A percentile compares a stretch with the other conserved stretches of the same genome.
These are phyloP conservation scores for Chenopodium suecicum DNA, from an alignment of 148 eudicot species.

Conservation along the genomic window DNA sequence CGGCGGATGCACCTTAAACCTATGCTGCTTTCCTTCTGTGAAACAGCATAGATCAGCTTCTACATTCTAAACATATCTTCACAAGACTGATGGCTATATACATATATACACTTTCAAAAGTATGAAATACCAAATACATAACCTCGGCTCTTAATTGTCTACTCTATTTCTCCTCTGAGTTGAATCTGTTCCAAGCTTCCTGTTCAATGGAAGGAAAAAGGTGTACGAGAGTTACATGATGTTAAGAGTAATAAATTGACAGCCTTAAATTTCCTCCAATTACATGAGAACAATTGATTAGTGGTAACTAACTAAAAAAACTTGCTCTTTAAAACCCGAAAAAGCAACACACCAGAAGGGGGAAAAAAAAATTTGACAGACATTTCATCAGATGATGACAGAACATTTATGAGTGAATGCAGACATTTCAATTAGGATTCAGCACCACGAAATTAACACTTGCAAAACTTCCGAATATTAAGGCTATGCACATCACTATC, in stretches of 20 bases:
- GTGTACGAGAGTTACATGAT: background rate
- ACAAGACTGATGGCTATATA: slow-evolving; percentile 27
- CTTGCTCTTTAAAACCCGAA: background rate
- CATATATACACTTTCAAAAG: slow-evolving; percentile 22
- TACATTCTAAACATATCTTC: slow-evolving; percentile 17
- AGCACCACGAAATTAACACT: background rate
- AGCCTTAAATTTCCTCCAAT: background rate
- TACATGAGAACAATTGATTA: background rate
- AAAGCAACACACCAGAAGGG: too few relatives aligned
- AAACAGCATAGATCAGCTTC: slow-evolving; percentile 7
- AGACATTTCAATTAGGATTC: background rate
- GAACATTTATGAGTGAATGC: background rate
- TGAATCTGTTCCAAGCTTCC: slow-evolving; percentile 95
- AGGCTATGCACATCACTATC: background rate
- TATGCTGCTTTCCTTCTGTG: slow-evolving; percentile 7
- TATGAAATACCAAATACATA: slow-evolving; percentile 2
- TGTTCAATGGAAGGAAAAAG: slow-evolving; percentile 25
- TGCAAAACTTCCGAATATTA: background rate
- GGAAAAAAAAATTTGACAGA: background rate
- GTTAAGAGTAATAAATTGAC: background rate
- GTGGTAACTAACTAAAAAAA: background rate
- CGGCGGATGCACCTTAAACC: background rate
- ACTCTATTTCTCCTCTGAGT: slow-evolving; percentile 79
- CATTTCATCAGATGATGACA: background rate
- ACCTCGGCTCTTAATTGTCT: slow-evolving; percentile 9